Percentiles rank a stretch among this genome's conserved stretches.
Evolutionary conservation across 306 rosid genomes (phyloP).

Genomic region (Gastrolobium villosum): DNA sequence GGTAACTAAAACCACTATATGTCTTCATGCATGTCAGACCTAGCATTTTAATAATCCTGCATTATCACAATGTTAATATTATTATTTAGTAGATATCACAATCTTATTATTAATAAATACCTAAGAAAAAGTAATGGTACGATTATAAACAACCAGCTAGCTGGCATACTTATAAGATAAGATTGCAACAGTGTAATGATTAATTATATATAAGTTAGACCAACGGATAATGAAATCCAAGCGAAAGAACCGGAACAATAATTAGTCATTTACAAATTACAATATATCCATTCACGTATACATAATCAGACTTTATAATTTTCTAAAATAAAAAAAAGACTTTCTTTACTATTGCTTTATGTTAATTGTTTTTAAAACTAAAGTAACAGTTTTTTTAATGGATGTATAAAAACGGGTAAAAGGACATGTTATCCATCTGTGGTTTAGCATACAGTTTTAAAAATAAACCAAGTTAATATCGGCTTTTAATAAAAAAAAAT

Average conservation of each 20-base stretch:
- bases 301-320: not conserved
- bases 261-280: conserved; percentile 22
- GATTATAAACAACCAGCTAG: conserved; percentile 45
- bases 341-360: not conserved
- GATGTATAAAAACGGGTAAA: not conserved
- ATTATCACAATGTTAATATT: conserved; percentile 16
- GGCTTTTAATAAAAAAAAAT: not conserved
- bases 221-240: conserved; percentile 34
- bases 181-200: conserved; percentile 32
- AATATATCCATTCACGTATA: conserved; percentile 4
- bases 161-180: conserved; percentile 45
- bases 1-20: not conserved
- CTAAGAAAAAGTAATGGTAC: conserved; percentile 30
- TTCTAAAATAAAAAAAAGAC: no score
- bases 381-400: not conserved
- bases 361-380: not conserved
- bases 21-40: conserved; percentile 44
- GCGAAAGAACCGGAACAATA: conserved; percentile 44
- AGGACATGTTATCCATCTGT: not conserved
- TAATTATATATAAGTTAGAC: conserved; percentile 38
- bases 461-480: no score
- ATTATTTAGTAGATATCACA: not conserved
- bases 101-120: conserved; percentile 10
- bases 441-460: no score
- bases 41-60: conserved; percentile 37